Conservation (phyloP, 139 green algal species). For the Coccomyxa sp. region DNA sequence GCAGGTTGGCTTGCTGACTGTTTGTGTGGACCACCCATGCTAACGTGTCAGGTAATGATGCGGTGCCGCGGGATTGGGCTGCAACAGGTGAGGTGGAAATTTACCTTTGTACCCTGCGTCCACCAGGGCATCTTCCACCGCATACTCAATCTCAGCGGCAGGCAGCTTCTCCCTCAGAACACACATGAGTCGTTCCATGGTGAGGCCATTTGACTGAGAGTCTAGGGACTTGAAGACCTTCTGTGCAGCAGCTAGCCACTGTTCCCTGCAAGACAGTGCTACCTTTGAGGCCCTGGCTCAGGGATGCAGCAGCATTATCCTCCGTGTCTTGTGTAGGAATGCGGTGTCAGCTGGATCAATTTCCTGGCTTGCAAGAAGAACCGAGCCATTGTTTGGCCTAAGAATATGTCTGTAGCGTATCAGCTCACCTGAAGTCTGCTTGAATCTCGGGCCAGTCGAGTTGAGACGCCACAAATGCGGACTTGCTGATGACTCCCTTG, state of each 20-base stretch:
- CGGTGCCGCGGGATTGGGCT: background rate
- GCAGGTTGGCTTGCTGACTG: background rate
- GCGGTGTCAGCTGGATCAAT: too few species aligned
- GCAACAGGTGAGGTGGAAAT: background rate
- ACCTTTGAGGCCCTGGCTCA: background rate
- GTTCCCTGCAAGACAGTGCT: slow-evolving; percentile 38
- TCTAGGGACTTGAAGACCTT: slow-evolving; percentile 69
- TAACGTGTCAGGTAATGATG: background rate
- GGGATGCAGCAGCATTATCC: background rate
- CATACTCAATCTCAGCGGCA: slow-evolving; percentile 65
- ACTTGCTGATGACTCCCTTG: slow-evolving; percentile 12
- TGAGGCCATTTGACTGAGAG: slow-evolving; percentile 24
- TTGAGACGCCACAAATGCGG: slow-evolving; percentile 44
- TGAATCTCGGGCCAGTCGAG: slow-evolving; percentile 49
- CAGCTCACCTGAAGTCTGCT: slow-evolving; percentile 31
- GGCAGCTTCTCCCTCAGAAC: slow-evolving; percentile 69
- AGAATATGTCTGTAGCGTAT: too few species aligned
- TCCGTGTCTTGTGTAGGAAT: too few species aligned
- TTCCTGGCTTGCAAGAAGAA: too few species aligned
- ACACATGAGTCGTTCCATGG: slow-evolving; percentile 43
- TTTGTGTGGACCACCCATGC: background rate
- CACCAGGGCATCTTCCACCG: slow-evolving; percentile 75
- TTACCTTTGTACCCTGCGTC: slow-evolving; percentile 48
- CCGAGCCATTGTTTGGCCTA: too few species aligned
- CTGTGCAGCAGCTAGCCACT: slow-evolving; percentile 66